Base-by-base conservation (phyloP, 257 asterid genomes). In the Solanum corneliomulleri region DNA sequence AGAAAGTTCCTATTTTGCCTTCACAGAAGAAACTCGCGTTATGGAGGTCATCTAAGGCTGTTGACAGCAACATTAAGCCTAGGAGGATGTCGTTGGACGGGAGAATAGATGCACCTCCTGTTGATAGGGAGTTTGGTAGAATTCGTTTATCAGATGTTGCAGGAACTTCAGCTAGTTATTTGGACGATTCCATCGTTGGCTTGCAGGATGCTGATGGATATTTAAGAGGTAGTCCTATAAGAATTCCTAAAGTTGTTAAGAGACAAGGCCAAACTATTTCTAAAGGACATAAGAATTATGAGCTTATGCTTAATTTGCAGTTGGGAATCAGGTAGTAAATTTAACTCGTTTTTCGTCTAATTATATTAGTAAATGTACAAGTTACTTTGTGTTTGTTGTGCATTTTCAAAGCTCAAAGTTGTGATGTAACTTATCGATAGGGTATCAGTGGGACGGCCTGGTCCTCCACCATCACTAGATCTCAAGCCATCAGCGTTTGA, bases 1-100 rank as follows among this genome's bases (percentile, higher is more conserved):
- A 96, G 90, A 94, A 93, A 89, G 93, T 96, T 45, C 93, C 97
- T 0, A 87, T 96, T 31, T 92, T 95, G 94, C 99, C 99, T 13
- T 96, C 99, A 1, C 96, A 96, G 77, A 96, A 96, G 90, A 95
- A 93, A 91, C 91, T 96, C 5, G 98, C 98, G 0, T 88, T 92
- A 14, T 94, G 95, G 97, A 94, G 94, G 89, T 94, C 98, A 41
- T 47, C 96, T 2, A 96, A 95, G 82, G 91, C 89, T 4, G 86
- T 89, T 0, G 98, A 94, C 14, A 35, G 91, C 0, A 88, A 89
- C 25, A 86, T 83, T 18, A 91, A 93, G 88, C 95, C 90, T 0
- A 90, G 99, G 81, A 93, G 99, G 75, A 87, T 91, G 95, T 96
- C 99, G 1, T 96, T 96, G 23, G 99, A 96, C 80, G 98, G 99